Evolutionary conservation across 2,329 filamentous ascomycete genomes (phyloP), one percentile per base, ranked within the genome.

Genomic region (Pezicula neosporulosa): DNA sequence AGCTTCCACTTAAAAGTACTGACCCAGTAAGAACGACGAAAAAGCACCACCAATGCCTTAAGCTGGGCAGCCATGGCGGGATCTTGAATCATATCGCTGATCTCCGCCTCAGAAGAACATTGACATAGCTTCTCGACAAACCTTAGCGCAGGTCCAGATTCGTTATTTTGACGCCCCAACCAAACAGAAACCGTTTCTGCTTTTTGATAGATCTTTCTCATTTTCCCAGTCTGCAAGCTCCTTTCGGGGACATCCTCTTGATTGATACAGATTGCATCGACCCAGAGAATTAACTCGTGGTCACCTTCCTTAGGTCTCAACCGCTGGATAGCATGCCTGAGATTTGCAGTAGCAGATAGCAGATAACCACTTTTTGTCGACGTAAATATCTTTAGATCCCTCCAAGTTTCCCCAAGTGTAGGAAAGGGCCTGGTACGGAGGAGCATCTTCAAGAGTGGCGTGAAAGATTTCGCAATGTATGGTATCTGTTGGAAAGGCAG

Each of bases 21-120:
- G 12, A 33, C 30, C 30, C 72, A 72, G 65, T 72, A 75, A 2
- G 60, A 57, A 8, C 70, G 58, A 45, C 68, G 60, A 60, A 75
- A 72, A 2, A 74, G 53, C 6, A 55, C 49, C 2, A 70, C 54
- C 1, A 75, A 46, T 0, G 66, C 60, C 3, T 53, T 44, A 43
- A 72, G 65, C 64, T 50, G 13, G 9, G 48, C 50, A 28, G 46
- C 45, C 30, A 24, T 47, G 15, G 24, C 37, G 3, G 52, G 53
- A 18, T 55, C 55, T 35, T 42, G 38, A 1, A 64, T 21, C 15
- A 62, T 21, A 8, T 10, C 21, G 4, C 38, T 44, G 3, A 59
- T 51, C 28, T 57, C 38, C 8, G 55, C 54, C 30, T 33, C 36
- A 8, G 53, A 43, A 18, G 27, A 10, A 28, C 41, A 52, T 13